Conservation (phyloP, 768 basidiomycete species). For the Hericium coralloides region DNA sequence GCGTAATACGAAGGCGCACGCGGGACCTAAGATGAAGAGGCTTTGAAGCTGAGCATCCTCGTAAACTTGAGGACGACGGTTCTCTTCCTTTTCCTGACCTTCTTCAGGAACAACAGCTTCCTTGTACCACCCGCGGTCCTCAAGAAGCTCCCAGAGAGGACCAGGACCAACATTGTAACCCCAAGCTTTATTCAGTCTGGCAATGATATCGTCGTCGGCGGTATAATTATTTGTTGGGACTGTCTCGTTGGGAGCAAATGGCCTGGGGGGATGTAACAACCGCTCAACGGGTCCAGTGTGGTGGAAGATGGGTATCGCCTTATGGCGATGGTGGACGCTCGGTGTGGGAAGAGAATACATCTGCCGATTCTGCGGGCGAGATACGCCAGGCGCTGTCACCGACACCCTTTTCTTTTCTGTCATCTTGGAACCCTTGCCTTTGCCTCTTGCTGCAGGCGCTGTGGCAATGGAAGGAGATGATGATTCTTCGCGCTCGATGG, state of each 20-base stretch:
- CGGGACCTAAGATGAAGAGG: constrained; percentile 35
- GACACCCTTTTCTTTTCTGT: background rate
- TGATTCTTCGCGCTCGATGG: constrained; percentile 6
- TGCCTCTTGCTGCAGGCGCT: background rate
- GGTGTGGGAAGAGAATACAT: constrained; percentile 55
- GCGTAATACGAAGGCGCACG: constrained; percentile 32
- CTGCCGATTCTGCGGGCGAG: constrained; percentile 35
- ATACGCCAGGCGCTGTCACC: constrained; percentile 17
- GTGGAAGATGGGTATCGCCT: constrained; percentile 52
- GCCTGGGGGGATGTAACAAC: constrained; percentile 37
- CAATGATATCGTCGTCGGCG: constrained; percentile 34
- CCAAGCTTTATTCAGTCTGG: constrained; percentile 62
- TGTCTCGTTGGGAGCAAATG: constrained; percentile 37
- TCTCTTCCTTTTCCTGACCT: constrained; percentile 33
- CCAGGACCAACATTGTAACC: constrained; percentile 68
- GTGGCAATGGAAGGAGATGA: background rate
- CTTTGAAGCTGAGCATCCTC: constrained; percentile 33
- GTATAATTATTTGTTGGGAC: constrained; percentile 51
- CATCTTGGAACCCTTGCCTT: background rate
- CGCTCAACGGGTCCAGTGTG: constrained; percentile 46
- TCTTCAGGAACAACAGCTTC: constrained; percentile 33
- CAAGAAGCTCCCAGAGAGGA: constrained; percentile 70
- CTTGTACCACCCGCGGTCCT: constrained; percentile 74
- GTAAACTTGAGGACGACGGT: constrained; percentile 54
- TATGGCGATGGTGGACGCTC: constrained; percentile 64